Base-by-base conservation (phyloP, 768 basidiomycete genomes). In the Pleurotus pulmonarius region DNA sequence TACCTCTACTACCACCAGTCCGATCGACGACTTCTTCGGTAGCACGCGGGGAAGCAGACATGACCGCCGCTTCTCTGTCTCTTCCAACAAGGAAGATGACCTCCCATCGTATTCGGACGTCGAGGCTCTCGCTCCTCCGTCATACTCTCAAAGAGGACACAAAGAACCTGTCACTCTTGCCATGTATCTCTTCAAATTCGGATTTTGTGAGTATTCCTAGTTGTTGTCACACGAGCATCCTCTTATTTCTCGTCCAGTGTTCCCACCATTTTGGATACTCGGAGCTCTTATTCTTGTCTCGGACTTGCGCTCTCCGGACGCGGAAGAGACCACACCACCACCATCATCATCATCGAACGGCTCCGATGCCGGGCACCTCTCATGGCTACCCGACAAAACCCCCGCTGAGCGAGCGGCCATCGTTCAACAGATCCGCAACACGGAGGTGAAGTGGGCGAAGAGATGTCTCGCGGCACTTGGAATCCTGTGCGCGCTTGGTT, bases 341-440 rank as follows among this genome's bases (percentile, higher is more conserved):
- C 3, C 29, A n/a, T 47, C 46, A 2, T 46, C 22, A 15, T 46
- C 22, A 24, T 34, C 29, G 12, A 5, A 15, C 3, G 20, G n/a
- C 15, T 0, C 2, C 3, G 43, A 44, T 2, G 16, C 26, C n/a
- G 48, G 29, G 6, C 12, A 25, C 48, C 48, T 49, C 25, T 13
- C 48, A 12, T 85, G 85, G 85, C 73, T 83, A 63, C 71, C 78
- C 0, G 82, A 80, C 56, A 84, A 79, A 67, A 81, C 82, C 2
- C 74, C 74, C 52, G 77, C 73, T 4, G 83, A 84, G 60, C 76
- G 71, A 26, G 69, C 73, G 46, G 66, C 70, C 46, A 71, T 83
- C 34, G 71, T 85, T 45, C 67, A 68, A 4, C 68, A 75, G 52
- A 75, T 84, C 69, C 76, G 82, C 60, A 65, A 60, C 38, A 68